Evolutionary conservation across 2,329 filamentous ascomycete species (phyloP).

Genomic region (Graphilbum ipis-grandicollis): DNA sequence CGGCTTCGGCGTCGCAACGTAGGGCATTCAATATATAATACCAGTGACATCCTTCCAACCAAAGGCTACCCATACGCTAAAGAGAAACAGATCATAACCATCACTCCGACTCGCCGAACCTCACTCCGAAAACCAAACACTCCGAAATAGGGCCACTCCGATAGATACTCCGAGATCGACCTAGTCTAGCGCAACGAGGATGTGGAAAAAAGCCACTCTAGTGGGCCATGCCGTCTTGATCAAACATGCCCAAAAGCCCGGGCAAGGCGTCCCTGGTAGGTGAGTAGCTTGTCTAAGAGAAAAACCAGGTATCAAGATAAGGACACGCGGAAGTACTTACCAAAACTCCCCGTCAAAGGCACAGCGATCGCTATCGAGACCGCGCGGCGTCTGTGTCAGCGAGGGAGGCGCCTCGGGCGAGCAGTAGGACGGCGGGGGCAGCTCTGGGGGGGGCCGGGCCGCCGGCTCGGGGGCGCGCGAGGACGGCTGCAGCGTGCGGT

Average conservation of each 20-base stretch:
- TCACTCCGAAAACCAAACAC: background rate
- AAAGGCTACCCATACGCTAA: no score
- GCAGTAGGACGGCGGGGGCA: no score
- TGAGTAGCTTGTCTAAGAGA: no score
- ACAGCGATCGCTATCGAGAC: background rate
- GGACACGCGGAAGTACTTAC: no score
- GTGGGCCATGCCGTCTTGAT: background rate
- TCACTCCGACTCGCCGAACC: constrained; percentile 1
- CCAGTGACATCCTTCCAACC: no score
- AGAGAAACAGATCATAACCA: no score
- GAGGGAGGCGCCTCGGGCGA: background rate
- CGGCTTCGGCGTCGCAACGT: no score
- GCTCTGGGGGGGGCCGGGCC: background rate
- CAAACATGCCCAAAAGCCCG: background rate
- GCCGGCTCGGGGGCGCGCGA: background rate
- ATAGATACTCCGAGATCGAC: background rate
- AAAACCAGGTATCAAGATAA: no score
- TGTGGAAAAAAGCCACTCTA: no score
- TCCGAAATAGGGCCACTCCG: background rate
- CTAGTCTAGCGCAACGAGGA: no score
- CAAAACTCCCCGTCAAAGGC: background rate
- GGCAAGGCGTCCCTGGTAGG: background rate
- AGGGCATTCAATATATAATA: no score
- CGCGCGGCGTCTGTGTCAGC: background rate
- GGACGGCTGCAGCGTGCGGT: background rate